A percentile compares a stretch with the other conserved stretches of the same genome.
Conservation (phyloP, 805 yeast genomes). For the Cephaloascus fragrans region DNA sequence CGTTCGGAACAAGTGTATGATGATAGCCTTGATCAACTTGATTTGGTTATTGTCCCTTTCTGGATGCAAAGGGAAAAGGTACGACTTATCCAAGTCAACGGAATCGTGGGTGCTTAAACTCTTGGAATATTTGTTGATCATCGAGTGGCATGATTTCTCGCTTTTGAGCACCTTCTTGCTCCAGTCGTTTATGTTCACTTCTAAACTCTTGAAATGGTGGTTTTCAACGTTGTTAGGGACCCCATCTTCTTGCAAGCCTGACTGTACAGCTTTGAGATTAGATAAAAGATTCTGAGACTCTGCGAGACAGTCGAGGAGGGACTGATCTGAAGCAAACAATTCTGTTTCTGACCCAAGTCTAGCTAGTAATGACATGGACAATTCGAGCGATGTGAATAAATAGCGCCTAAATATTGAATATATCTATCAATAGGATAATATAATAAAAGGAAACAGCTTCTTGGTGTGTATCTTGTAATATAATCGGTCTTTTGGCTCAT, state of each 20-base stretch:
- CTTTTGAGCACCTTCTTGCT: not conserved
- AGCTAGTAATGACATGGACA: not conserved
- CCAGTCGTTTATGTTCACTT: not conserved
- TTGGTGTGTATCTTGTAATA: too few species aligned
- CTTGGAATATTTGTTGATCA: not conserved
- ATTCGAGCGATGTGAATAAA: too few species aligned
- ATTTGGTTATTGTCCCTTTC: slow-evolving; percentile 14
- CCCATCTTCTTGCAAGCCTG: not conserved
- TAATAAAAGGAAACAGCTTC: too few species aligned
- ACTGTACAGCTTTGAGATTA: not conserved
- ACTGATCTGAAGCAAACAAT: not conserved
- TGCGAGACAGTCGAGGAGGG: not conserved
- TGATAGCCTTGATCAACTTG: slow-evolving; percentile 16
- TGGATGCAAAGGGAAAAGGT: slow-evolving; percentile 10
- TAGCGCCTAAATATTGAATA: too few species aligned
- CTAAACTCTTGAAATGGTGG: not conserved
- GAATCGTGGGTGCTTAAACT: not conserved
- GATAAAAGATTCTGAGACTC: not conserved
- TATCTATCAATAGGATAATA: too few species aligned
- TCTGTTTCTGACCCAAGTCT: not conserved
- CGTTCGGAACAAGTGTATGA: slow-evolving; percentile 18
- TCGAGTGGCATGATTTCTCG: not conserved
- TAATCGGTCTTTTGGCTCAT: too few species aligned
- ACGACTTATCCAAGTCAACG: not conserved
- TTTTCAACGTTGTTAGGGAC: not conserved